Evolutionary conservation across 2,329 filamentous ascomycete species (phyloP), one percentile per base, ranked within the genome.

Genomic region (Thyridium curvatum): DNA sequence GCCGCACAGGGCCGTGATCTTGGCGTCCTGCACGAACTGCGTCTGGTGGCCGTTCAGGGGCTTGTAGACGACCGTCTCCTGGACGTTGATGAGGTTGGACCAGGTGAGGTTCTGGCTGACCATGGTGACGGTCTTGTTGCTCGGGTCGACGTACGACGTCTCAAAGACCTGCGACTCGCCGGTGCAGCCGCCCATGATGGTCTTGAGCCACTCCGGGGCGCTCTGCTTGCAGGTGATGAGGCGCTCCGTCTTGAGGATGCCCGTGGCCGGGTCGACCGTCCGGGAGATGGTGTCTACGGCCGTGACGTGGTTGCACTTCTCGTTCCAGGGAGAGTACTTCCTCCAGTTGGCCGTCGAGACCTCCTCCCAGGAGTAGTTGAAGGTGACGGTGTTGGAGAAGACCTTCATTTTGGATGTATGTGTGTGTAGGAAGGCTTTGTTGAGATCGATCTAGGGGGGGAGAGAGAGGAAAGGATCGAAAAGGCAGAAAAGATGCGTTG

Each of bases 301-400:
- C 49, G 94, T 81, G 50, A 98, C 93, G 64, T 98, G 93, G 31
- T 89, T 87, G n/a, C 86, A 90, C 68, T 95, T 93, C 63, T 96
- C 86, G 71, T 98, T 98, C 91, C 93, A 97, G 15, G 91, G 91
- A 56, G 88, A 94, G 68, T 98, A 98, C 65, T 98, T 98, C 52
- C 82, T 84, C 93, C 93, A 98, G 75, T 98, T 98, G 60, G 86
- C 89, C 12, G 88, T 89, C 18, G 89, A 95, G 29, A 98, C 93
- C 64, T 97, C 91, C 57, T 95, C 88, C 93, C 93, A 98, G 34
- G 91, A 94, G 74, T 98, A 98, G 69, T 95, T 77, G 68, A 94
- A 98, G 45, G 88, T 89, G 65, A 88, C 86, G 30, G 74, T 72
- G 56, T 88, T 94, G 52, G 87, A 86, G 58, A 97, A 97, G 66